Conservation (phyloP, 345 rosid species). For the Murraya koenigii region DNA sequence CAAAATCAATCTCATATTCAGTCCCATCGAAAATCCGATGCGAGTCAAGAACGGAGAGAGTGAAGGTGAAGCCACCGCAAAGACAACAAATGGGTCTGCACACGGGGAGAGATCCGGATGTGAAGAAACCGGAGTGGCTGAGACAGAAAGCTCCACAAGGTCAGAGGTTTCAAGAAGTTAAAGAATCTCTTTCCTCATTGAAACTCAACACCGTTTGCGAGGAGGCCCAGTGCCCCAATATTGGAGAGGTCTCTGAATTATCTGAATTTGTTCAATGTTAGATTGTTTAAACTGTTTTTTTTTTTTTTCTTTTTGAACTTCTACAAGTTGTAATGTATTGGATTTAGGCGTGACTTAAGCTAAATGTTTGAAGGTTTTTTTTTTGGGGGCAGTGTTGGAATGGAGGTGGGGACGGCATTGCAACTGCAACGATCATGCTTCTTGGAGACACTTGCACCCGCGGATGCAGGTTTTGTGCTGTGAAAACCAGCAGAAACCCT, state of each 20-base stretch:
- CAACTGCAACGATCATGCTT: slow-evolving; percentile 95
- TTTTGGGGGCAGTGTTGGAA: slow-evolving; percentile 76
- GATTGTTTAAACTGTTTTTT: background rate
- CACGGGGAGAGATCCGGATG: slow-evolving; percentile 84
- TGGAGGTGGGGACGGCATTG: slow-evolving; percentile 96
- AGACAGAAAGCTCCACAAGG: slow-evolving; percentile 96
- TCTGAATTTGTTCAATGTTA: background rate
- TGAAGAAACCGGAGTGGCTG: slow-evolving; percentile 85
- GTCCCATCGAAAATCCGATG: slow-evolving; percentile 45
- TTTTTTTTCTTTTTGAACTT: background rate
- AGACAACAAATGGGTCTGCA: slow-evolving; percentile 43
- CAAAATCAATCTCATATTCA: slow-evolving; percentile 46
- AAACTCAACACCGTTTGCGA: slow-evolving; percentile 92
- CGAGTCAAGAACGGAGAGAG: slow-evolving; percentile 17
- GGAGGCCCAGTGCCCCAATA: slow-evolving; percentile 98
- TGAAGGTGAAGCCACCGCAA: slow-evolving; percentile 14
- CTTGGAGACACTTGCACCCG: slow-evolving; percentile 99
- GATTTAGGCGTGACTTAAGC: background rate
- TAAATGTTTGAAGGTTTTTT: background rate
- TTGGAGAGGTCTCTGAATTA: slow-evolving; percentile 65
- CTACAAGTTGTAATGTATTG: background rate
- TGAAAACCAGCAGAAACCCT: slow-evolving; percentile 92
- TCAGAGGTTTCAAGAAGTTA: slow-evolving; percentile 67
- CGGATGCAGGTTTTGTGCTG: slow-evolving; percentile 99
- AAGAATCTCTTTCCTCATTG: slow-evolving; percentile 64